Base-by-base conservation (phyloP, 148 eudicot species). In the Vaccinium macrocarpon region DNA sequence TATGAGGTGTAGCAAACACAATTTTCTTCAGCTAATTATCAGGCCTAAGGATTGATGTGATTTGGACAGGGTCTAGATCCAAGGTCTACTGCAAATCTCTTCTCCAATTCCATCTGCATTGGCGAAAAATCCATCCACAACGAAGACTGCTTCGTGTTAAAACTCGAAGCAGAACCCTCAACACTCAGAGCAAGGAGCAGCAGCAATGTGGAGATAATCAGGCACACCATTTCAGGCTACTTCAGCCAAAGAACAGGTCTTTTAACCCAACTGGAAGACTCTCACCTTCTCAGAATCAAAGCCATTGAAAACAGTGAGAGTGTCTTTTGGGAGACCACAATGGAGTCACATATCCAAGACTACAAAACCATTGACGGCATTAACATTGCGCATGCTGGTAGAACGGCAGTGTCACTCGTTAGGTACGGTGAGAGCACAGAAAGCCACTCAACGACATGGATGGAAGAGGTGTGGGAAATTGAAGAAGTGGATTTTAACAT, bases 171-270 rank as follows among this genome's bases (percentile, higher is more conserved):
- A 18, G 92, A 91, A 73, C 59, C 93, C 5, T 82, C 96, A 5
- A 86, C 94, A 0, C 90, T 94, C 0, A 89, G 84, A 83, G 94
- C 96, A 3, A 91, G 98, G 84, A 94, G 98, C 85, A 94, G 97
- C 87, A 87, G 87, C 90, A 94, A 90, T 46, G 93, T 94, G 42
- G 95, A 96, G 81, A 90, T 96, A 59, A 92, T 96, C 21, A 89
- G 91, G 11, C 98, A 96, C 88, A 94, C 95, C 0, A 83, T 96
- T 23, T 96, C 95, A 95, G 98, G 98, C 13, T 96, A 91, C 90
- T 96, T 96, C 52, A 94, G 98, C 92, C 98, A 96, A 64, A 88
- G 92, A 82, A 96, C 98, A 5, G 98, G 98, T 25, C 95, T 96
- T 23, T 77, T 96, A 16, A 87, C 92, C 79, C 94, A 94, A 38